Conservation (phyloP, 345 rosid species). For the Carallia brachiata region DNA sequence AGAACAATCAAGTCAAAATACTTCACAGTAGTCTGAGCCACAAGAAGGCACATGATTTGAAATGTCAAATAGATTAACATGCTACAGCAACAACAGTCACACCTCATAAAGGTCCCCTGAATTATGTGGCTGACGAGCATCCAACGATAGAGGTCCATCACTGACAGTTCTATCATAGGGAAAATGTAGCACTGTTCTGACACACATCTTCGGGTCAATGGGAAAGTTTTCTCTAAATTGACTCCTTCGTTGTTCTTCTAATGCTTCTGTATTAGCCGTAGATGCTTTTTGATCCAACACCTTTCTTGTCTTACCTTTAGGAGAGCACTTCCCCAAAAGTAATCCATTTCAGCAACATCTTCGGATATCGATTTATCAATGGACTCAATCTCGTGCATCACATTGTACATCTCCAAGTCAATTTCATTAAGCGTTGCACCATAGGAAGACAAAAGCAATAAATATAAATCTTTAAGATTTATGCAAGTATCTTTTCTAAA, state of each 20-base stretch:
- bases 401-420: conserved; percentile 67
- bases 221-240: conserved; percentile 80
- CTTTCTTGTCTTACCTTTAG: conserved; percentile 50
- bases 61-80: conserved; percentile 7
- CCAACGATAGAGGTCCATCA: neutral
- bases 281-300: conserved; percentile 43
- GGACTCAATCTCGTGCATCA: conserved; percentile 62
- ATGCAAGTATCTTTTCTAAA: conserved; percentile 52
- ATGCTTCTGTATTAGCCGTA: conserved; percentile 39
- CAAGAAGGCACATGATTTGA: neutral
- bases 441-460: conserved; percentile 79
- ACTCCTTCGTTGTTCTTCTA: conserved; percentile 47
- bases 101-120: conserved; percentile 12
- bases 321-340: conserved; percentile 81
- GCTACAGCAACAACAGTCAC: neutral
- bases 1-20: neutral
- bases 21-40: neutral
- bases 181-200: conserved; percentile 60
- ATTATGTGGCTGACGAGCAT: neutral
- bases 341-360: conserved; percentile 48
- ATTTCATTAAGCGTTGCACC: conserved; percentile 73
- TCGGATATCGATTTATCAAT: conserved; percentile 34
- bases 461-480: conserved; percentile 60
- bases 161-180: conserved; percentile 54
- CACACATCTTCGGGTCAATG: conserved; percentile 70